Evolutionary conservation across 2,329 filamentous ascomycete species (phyloP), one percentile per base, ranked within the genome.

Genomic region (Ramularia collo-cygni): DNA sequence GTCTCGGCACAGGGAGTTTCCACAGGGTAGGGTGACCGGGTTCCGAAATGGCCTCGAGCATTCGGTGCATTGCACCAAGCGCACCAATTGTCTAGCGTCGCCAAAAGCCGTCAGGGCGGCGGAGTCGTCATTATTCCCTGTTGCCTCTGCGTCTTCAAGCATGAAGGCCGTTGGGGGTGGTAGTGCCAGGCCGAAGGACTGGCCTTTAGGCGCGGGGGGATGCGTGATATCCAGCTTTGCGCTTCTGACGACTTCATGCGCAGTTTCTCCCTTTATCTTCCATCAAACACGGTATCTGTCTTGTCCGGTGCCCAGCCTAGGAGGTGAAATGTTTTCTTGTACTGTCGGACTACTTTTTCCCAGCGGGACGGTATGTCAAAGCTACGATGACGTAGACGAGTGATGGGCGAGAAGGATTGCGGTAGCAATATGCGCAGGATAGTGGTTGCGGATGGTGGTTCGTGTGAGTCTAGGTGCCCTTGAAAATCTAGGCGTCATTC

Each of bases 161-260:
- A 98, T 95, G 57, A 98, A 82, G 49, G 90, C 92, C 48, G 77
- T 77, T 32, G 92, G 88, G 35, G 90, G 95, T 45, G 90, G 82
- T 13, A 38, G 37, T 38, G 38, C 43, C 43, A 48, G 50, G 31
- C 41, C 40, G 40, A 35, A 40, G 37, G 40, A 40, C 34, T 40
- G 40, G 38, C 31, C 42, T 40, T 42, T 24, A 34, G 46, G 41
- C 38, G 36, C 33, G 16, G 34, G 37, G 19, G 37, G 34, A 18
- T 41, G 31, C 33, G 44, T 24, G 37, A 38, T 39, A 39, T 47
- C 38, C 38, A 45, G 37, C 18, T 16, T 47, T 37, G 17, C 21
- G 42, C 41, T 17, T 33, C 16, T 35, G 33, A 24, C 47, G 30
- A 34, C 33, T 26, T 50, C 47, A 52, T 48, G 37, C 35, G 35